Percentiles rank a stretch among this genome's conserved stretches.
phyloP scores from a whole-genome alignment of 306 rosid species.

The Sicyos baderoa region DNA sequence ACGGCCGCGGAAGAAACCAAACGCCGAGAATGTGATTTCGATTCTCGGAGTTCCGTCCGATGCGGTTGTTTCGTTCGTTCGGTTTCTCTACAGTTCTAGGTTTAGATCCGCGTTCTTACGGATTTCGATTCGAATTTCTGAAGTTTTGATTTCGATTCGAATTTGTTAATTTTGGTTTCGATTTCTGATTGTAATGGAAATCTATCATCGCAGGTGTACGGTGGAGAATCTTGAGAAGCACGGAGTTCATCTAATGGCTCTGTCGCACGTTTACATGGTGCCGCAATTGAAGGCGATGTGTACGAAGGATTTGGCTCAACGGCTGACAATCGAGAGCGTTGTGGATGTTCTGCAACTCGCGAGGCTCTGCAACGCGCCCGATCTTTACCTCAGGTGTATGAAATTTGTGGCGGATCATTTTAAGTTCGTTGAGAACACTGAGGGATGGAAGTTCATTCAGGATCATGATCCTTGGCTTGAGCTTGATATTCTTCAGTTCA shows the following conservation, averaged over 20 bases:
- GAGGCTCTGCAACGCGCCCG: conserved; percentile 79
- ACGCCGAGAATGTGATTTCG: conserved; percentile 49
- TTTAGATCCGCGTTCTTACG: conserved; percentile 5
- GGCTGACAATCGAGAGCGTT: conserved; percentile 58
- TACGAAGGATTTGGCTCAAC: conserved; percentile 41
- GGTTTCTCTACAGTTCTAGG: conserved; percentile 68
- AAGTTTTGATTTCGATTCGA: background rate
- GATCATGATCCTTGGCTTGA: conserved; percentile 77
- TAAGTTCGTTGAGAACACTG: conserved; percentile 63
- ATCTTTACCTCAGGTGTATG: conserved; percentile 76
- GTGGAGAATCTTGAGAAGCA: conserved; percentile 59
- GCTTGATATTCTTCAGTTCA: conserved; percentile 64
- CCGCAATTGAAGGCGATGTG: conserved; percentile 72
- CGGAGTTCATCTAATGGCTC: conserved; percentile 67
- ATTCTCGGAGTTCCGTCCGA: conserved; percentile 76
- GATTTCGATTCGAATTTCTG: background rate
- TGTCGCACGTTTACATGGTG: conserved; percentile 76
- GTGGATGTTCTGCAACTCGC: conserved; percentile 86
- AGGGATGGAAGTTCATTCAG: conserved; percentile 78
- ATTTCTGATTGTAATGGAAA: background rate
- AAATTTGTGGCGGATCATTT: conserved; percentile 45
- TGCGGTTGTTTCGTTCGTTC: conserved; percentile 58
- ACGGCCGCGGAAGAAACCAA: conserved; percentile 53
- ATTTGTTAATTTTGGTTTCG: too few species aligned
- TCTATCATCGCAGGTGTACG: conserved; percentile 33